A percentile compares a stretch with the other conserved stretches of the same genome.
Evolutionary conservation across 352 stramenopile genomes (phyloP).

Genomic region (Phytophthora melonis): DNA sequence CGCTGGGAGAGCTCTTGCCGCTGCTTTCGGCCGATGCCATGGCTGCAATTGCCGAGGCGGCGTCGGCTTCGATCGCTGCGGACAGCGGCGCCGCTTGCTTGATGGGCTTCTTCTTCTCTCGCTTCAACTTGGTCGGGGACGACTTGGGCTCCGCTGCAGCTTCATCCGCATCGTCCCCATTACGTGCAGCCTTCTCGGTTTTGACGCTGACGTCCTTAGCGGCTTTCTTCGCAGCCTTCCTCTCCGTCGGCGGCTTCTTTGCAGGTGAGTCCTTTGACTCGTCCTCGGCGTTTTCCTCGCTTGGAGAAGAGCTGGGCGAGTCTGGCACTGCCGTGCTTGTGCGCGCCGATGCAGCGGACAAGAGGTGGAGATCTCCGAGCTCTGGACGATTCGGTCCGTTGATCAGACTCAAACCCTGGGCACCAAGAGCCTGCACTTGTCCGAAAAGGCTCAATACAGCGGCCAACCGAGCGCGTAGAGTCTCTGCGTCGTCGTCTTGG

Average conservation of each 20-base stretch:
- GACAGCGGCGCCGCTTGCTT: conserved; percentile 34
- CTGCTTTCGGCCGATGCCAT: conserved; percentile 34
- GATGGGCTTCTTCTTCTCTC: conserved; percentile 35
- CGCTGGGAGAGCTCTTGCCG: conserved; percentile 26
- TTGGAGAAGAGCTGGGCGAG: conserved; percentile 17
- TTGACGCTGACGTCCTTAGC: background rate
- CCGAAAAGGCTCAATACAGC: conserved; percentile 36
- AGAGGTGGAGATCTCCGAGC: conserved; percentile 33
- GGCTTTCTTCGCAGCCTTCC: conserved; percentile 7
- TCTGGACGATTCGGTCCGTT: conserved; percentile 16
- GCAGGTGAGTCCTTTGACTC: conserved; percentile 6
- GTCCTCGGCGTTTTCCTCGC: conserved; percentile 11
- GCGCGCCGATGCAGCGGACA: conserved; percentile 30
- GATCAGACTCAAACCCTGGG: conserved; percentile 27
- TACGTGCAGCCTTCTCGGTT: conserved; percentile 3
- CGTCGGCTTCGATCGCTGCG: conserved; percentile 33
- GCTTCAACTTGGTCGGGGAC: conserved; percentile 29
- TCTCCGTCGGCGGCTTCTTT: conserved; percentile 2
- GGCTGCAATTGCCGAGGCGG: conserved; percentile 29
- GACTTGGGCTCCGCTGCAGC: conserved; percentile 27
- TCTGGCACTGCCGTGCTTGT: conserved; percentile 18
- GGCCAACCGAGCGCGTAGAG: conserved; percentile 26
- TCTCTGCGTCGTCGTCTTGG: conserved; percentile 24
- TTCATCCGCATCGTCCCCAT: conserved; percentile 1
- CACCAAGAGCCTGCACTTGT: conserved; percentile 39